Evolutionary conservation across 305 asterid species (phyloP), one percentile per base, ranked within the genome.

Genomic region (Ilex paraguariensis): DNA sequence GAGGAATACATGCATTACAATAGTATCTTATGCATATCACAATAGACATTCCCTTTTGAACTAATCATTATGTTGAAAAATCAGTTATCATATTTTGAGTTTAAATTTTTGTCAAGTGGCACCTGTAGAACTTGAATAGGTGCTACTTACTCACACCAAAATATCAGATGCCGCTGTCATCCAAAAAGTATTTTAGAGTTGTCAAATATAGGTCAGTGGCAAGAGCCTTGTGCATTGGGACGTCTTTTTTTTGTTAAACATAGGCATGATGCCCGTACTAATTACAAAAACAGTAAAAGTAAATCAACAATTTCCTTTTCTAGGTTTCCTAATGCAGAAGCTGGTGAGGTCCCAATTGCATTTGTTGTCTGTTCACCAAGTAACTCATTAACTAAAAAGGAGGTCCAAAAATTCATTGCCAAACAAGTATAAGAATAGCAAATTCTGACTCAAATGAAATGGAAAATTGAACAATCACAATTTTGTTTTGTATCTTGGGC

Each of bases 111-210:
- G 13, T 5, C 68, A 79, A 85, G 83, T 79, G n/a, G 78, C 86
- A 17, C 84, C 81, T 3, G 84, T 81, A 31, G 81, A 83, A 77
- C 81, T 83, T 45, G 86, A 81, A 74, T 78, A 62, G 66, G 67
- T 83, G 36, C 83, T 68, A 36, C 71, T 76, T 60, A 14, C 75
- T 39, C 84, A 76, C 59, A 74, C 84, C 48, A 64, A 68, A 32
- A 65, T 83, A 48, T 32, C 36, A 40, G 84, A 81, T 64, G 81
- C 82, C 31, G 82, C 80, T 11, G 78, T 73, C 48, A 31, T 81
- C 45, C 76, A 73, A 77, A 75, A 67, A 64, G 78, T 52, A 33
- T 17, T 17, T 17, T 17, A 17, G 21, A 17, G 21, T 1, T 17
- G 21, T 17, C 21, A 17, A 17, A 17, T 17, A 17, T 17, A 17